Conservation (phyloP, 768 basidiomycete species). For the Serpula lacrymans region DNA sequence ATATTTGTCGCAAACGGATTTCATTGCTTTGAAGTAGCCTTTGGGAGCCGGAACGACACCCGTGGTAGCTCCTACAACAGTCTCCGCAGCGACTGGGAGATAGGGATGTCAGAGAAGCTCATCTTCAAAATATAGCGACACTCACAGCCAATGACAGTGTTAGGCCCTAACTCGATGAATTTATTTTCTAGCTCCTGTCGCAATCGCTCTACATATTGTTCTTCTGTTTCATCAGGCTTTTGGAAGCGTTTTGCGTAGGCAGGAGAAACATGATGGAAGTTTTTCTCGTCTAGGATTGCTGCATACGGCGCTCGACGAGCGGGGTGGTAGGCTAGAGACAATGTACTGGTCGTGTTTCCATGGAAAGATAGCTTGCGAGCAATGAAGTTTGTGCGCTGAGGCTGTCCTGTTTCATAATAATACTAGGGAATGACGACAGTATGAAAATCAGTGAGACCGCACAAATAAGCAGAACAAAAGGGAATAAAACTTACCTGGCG, state of each 20-base stretch:
- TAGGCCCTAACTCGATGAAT: slow-evolving; percentile 76
- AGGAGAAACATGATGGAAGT: slow-evolving; percentile 85
- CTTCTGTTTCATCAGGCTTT: slow-evolving; percentile 64
- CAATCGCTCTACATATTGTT: slow-evolving; percentile 75
- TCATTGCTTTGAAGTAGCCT: slow-evolving; percentile 85
- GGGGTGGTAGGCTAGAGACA: slow-evolving; percentile 68
- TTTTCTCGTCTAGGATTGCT: slow-evolving; percentile 55
- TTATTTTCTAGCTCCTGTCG: slow-evolving; percentile 82
- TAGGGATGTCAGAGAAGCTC: slow-evolving; percentile 1
- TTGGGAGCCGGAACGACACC: slow-evolving; percentile 75
- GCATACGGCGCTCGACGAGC: slow-evolving; percentile 66
- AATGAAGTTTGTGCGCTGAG: slow-evolving; percentile 73
- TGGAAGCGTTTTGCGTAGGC: slow-evolving; percentile 84
- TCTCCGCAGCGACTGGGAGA: slow-evolving; percentile 70
- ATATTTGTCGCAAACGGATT: slow-evolving; percentile 74
- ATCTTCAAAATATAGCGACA: slow-evolving; percentile 7
- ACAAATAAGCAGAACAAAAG: neutral
- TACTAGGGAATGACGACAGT: slow-evolving; percentile 42
- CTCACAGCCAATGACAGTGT: slow-evolving; percentile 81
- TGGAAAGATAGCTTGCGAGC: slow-evolving; percentile 78
- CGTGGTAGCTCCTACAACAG: slow-evolving; percentile 83
- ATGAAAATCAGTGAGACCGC: slow-evolving; percentile 7
- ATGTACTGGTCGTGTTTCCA: slow-evolving; percentile 74
- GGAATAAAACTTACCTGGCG: slow-evolving; percentile 52
- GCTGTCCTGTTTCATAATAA: slow-evolving; percentile 65